These are phyloP conservation scores for Mycena pura DNA, from an alignment of 768 basidiomycete genomes.

Conservation along the genomic window DNA sequence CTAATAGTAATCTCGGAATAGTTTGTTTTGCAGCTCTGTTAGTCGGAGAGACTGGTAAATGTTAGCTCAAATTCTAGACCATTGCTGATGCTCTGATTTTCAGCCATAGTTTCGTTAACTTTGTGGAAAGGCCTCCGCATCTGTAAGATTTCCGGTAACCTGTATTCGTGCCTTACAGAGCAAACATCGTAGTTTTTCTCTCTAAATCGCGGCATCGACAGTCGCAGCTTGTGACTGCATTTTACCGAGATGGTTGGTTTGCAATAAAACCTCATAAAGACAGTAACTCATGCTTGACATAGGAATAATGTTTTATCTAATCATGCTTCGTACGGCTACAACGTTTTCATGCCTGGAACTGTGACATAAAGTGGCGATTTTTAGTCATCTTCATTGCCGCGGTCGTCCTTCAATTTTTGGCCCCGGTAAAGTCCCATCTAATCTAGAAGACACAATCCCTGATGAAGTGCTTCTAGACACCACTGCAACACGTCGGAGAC, in stretches of 20 bases:
- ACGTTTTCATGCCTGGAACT: not conserved
- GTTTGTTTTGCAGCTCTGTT: not conserved
- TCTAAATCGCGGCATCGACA: not conserved
- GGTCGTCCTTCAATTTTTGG: not conserved
- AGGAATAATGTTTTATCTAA: constrained; percentile 15
- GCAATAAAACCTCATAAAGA: not conserved
- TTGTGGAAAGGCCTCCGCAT: constrained; percentile 4
- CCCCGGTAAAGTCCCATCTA: not conserved
- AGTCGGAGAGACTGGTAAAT: constrained; percentile 12
- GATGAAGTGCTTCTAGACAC: not conserved
- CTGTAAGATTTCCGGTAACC: not conserved
- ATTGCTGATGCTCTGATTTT: not conserved
- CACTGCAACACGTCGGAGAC: not conserved
- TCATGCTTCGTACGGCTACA: constrained; percentile 6
- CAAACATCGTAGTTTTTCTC: not conserved
- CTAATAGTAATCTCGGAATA: constrained; percentile 1
- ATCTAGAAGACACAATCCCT: not conserved
- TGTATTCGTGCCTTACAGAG: not conserved
- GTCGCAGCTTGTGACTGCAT: not conserved
- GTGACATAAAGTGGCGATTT: not conserved
- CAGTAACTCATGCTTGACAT: not conserved
- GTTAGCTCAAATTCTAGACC: too few relatives aligned
- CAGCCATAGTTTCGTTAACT: constrained; percentile 12
- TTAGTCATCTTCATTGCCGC: not conserved
- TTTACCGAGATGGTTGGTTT: constrained; percentile 15